Conservation (phyloP, 176 grass and related monocot genomes). For the Musa troglodytarum region DNA sequence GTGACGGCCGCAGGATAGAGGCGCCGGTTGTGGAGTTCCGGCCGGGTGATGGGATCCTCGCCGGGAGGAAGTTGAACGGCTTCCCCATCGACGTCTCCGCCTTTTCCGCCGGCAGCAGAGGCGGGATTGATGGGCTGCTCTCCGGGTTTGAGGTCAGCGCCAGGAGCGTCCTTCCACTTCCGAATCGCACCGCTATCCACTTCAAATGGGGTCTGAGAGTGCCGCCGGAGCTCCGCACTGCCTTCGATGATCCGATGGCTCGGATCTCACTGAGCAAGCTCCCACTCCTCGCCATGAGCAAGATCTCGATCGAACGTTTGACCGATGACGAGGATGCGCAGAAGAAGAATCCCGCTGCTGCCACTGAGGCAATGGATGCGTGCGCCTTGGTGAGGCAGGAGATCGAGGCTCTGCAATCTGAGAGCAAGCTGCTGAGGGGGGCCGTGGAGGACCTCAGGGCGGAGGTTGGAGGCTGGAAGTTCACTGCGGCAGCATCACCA, state of each 20-base stretch:
- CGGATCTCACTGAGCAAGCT: constrained; percentile 42
- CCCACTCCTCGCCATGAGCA: constrained; percentile 75
- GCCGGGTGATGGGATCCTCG: constrained; percentile 2
- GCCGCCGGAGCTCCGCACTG: constrained; percentile 41
- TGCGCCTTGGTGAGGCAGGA: neutral
- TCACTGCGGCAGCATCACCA: neutral
- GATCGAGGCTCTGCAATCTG: constrained; percentile 3
- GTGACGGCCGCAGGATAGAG: constrained; percentile 7
- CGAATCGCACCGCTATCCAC: constrained; percentile 42
- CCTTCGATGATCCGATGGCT: constrained; percentile 13
- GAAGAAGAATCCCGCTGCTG: neutral
- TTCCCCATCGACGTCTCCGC: constrained; percentile 38
- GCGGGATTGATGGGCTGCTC: constrained; percentile 35
- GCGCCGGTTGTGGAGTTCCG: neutral
- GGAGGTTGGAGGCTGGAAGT: neutral
- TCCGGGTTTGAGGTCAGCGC: constrained; percentile 61
- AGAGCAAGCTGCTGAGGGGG: neutral
- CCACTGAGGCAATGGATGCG: neutral
- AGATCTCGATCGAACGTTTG: constrained; percentile 66
- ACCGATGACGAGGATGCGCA: constrained; percentile 2
- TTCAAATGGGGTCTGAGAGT: constrained; percentile 72
- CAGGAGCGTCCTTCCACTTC: constrained; percentile 54
- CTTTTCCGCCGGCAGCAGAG: constrained; percentile 24
- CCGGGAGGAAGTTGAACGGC: constrained; percentile 30
- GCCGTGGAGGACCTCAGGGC: constrained; percentile 7